Evolutionary conservation across 1,284 basidiomycete species (phyloP), one percentile per base, ranked within the genome.

Genomic region (Cutaneotrichosporon sp.): DNA sequence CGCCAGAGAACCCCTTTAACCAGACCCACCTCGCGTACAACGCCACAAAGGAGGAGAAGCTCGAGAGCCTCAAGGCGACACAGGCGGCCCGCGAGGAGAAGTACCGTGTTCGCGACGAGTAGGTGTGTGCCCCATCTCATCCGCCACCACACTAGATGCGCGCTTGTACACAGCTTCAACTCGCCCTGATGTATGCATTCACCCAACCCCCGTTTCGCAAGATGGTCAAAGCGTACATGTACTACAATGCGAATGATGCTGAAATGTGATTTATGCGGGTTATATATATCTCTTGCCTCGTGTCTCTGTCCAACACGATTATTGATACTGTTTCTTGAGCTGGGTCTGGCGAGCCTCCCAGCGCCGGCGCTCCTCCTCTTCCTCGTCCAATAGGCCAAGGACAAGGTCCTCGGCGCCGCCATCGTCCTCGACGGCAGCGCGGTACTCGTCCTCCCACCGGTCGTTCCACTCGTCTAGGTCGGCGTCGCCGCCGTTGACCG

Each of bases 31-130:
- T 94, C 17, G 73, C 84, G 1, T 89, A 90, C 73, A 86, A 92
- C 64, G 88, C 89, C 0, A 79, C 79, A 35, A 90, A 90, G 79
- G 87, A 88, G 10, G 88, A 90, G 40, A 84, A 84, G 70, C 77
- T 90, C 13, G 80, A 82, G 1, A 85, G 84, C 4, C 79, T 91
- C 57, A 80, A 84, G 70, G 76, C 78, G 52, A 67, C 65, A 40
- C 70, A 69, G 61, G 60, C 65, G 22, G 67, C 66, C 7, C 55
- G 67, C 42, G 72, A 74, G 55, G 68, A 61, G 23, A 74, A 74
- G 64, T 74, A 72, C 59, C 63, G 60, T 46, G 67, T 69, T 36
- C 54, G 60, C 33, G 40, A 49, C 33, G 49, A 61, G 23, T 53
- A 54, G 49, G 43, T 20, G 14, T 12, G 39, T 9, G 26, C 26